Conservation (phyloP, 257 asterid genomes). For the Capsicum pubescens region DNA sequence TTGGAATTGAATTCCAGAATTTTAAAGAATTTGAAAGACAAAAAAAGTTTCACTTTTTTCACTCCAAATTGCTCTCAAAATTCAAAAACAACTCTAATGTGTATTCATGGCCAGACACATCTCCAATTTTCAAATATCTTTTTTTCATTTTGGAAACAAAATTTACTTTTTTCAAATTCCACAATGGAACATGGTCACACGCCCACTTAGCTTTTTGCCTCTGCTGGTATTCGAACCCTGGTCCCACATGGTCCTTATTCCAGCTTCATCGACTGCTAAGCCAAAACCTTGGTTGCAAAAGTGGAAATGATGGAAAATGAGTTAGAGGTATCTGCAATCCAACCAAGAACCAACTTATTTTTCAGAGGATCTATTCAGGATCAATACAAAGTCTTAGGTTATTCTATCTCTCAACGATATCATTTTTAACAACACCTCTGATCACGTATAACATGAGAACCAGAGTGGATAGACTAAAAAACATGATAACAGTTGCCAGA, state of each 20-base stretch:
- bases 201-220: background rate
- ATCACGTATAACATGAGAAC: background rate
- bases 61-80: too few relatives aligned
- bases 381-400: background rate
- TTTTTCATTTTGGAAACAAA: too few relatives aligned
- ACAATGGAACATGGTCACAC: too few relatives aligned
- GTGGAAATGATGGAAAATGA: background rate
- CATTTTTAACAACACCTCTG: background rate
- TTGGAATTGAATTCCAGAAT: too few relatives aligned
- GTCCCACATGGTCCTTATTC: slow-evolving; percentile 1
- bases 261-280: background rate
- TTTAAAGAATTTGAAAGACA: too few relatives aligned
- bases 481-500: background rate
- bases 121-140: too few relatives aligned
- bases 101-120: too few relatives aligned
- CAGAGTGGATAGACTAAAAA: background rate
- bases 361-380: background rate
- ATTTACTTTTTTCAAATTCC: too few relatives aligned
- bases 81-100: too few relatives aligned
- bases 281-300: background rate
- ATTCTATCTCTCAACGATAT: background rate
- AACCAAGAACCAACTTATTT: background rate
- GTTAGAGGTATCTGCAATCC: background rate
- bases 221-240: background rate
- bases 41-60: too few relatives aligned